These are phyloP conservation scores for Akanthomyces uredinophilus DNA, from an alignment of 2,329 filamentous ascomycete species.

Conservation along the genomic window DNA sequence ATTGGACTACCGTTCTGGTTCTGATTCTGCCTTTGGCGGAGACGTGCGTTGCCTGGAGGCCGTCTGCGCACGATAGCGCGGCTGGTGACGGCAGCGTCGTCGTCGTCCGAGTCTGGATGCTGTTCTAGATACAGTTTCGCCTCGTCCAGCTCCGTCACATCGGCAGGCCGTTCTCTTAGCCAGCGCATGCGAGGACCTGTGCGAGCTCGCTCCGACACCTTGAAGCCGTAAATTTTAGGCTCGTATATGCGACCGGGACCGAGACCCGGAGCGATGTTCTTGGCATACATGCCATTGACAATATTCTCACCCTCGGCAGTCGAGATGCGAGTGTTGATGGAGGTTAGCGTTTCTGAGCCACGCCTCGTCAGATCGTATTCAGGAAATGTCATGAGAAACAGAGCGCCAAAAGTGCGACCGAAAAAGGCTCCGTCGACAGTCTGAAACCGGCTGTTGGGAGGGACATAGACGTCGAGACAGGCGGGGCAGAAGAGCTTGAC, in stretches of 20 bases:
- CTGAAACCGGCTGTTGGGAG: constrained; percentile 94
- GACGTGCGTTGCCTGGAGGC: constrained; percentile 36
- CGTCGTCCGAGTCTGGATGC: constrained; percentile 53
- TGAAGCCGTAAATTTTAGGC: constrained; percentile 93
- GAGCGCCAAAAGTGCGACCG: constrained; percentile 89
- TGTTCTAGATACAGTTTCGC: constrained; percentile 49
- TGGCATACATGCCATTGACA: constrained; percentile 81
- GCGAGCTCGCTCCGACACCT: constrained; percentile 82
- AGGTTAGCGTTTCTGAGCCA: constrained; percentile 53
- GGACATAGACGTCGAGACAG: constrained; percentile 94
- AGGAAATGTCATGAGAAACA: constrained; percentile 98
- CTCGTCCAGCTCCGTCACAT: constrained; percentile 83
- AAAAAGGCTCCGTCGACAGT: constrained; percentile 98
- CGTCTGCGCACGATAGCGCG: constrained; percentile 39
- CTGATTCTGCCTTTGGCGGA: constrained; percentile 41
- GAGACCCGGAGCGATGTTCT: constrained; percentile 84
- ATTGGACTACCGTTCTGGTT: constrained; percentile 55
- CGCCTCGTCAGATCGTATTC: constrained; percentile 83
- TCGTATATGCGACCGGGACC: constrained; percentile 83
- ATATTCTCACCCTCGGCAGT: constrained; percentile 40
- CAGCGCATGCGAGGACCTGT: constrained; percentile 96
- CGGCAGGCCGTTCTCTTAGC: constrained; percentile 76
- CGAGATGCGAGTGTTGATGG: constrained; percentile 27
- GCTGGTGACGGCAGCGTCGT: constrained; percentile 46
- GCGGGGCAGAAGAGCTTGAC: constrained; percentile 98